A percentile compares a stretch with the other conserved stretches of the same genome.
phyloP scores from a whole-genome alignment of 2,329 filamentous ascomycete species.

The Ascochyta koolunga region DNA sequence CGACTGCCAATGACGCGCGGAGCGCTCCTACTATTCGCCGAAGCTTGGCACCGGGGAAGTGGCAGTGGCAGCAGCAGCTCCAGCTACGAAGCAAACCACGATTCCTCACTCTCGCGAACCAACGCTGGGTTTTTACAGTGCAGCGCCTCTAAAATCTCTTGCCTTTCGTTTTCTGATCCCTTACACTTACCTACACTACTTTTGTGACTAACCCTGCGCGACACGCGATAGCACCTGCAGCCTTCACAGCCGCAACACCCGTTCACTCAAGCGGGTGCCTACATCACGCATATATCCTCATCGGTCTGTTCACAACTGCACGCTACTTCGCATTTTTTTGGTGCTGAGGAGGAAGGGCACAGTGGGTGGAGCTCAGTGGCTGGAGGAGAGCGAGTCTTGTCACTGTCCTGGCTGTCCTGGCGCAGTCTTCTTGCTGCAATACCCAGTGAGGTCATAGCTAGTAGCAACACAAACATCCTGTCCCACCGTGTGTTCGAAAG shows the following conservation, averaged over 20 bases:
- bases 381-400: constrained; percentile 43
- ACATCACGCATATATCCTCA: constrained; percentile 16
- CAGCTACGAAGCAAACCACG: constrained; percentile 2
- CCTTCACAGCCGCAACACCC: constrained; percentile 7
- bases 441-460: constrained; percentile 53
- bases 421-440: constrained; percentile 42
- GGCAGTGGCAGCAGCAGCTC: background rate
- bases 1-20: constrained; percentile 33
- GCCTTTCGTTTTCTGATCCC: background rate
- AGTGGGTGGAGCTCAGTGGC: constrained; percentile 41
- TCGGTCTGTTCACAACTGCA: constrained; percentile 23
- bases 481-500: constrained; percentile 48
- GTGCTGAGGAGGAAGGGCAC: constrained; percentile 40
- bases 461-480: constrained; percentile 54
- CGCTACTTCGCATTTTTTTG: constrained; percentile 26
- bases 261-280: constrained; percentile 7
- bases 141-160: background rate
- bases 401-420: constrained; percentile 40
- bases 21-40: constrained; percentile 17
- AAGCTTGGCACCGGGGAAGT: constrained; percentile 19
- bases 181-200: background rate
- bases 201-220: constrained; percentile 7
- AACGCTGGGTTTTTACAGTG: background rate
- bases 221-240: constrained; percentile 8
- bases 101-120: background rate